phyloP scores from a whole-genome alignment of 768 basidiomycete genomes.

The Cyclocybe cylindracea region DNA sequence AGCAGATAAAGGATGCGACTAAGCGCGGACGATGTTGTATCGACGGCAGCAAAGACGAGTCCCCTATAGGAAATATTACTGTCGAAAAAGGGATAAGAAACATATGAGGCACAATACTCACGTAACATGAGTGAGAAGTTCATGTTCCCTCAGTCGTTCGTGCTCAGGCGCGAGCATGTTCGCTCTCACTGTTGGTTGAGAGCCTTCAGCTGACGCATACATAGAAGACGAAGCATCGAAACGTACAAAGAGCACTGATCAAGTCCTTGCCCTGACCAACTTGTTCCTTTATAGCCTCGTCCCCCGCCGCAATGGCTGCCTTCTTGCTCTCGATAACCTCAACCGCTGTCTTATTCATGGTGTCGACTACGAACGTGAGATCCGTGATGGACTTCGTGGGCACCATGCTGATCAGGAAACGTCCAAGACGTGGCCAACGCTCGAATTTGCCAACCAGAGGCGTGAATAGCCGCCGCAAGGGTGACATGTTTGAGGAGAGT shows the following conservation, averaged over 20 bases:
- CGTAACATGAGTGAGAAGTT: conserved; percentile 34
- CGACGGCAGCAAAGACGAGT: conserved; percentile 40
- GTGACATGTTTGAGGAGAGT: conserved; percentile 7
- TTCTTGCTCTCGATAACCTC: conserved; percentile 40
- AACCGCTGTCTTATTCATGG: conserved; percentile 34
- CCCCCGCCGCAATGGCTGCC: conserved; percentile 31
- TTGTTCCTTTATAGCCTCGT: conserved; percentile 30
- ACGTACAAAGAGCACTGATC: conserved; percentile 45
- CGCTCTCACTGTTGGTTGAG: conserved; percentile 27
- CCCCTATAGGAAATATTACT: conserved; percentile 12
- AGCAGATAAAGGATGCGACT: conserved; percentile 37
- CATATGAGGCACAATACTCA: conserved; percentile 2
- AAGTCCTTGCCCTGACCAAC: conserved; percentile 46
- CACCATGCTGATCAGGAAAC: conserved; percentile 31
- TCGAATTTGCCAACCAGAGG: conserved; percentile 22
- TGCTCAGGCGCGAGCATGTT: conserved; percentile 31
- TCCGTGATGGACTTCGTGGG: conserved; percentile 30
- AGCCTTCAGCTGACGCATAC: not conserved
- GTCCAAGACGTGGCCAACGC: conserved; percentile 27
- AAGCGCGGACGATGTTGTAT: conserved; percentile 43
- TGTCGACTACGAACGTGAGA: conserved; percentile 31
- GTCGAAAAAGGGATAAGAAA: not conserved
- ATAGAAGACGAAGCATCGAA: not conserved
- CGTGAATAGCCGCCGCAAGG: conserved; percentile 13
- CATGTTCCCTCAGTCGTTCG: conserved; percentile 33